These are phyloP conservation scores for Cytospora chrysosperma DNA, from an alignment of 2,329 filamentous ascomycete genomes.

Conservation along the genomic window DNA sequence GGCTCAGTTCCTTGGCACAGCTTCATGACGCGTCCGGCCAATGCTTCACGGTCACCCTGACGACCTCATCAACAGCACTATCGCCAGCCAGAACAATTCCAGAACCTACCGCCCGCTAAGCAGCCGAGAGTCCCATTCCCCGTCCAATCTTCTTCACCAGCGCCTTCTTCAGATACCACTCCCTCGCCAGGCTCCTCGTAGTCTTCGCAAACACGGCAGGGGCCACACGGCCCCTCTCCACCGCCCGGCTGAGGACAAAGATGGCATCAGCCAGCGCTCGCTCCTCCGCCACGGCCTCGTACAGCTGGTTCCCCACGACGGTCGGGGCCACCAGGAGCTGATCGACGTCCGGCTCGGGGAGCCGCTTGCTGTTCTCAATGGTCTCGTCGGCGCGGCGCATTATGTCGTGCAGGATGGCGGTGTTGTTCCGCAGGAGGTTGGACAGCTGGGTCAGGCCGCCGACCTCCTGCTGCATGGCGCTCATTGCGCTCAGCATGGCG, in stretches of 20 bases:
- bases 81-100: neutral
- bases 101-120: constrained; percentile 2
- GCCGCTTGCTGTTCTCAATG: constrained; percentile 68
- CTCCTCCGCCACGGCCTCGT: constrained; percentile 85
- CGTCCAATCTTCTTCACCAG: constrained; percentile 73
- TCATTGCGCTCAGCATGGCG: constrained; percentile 70
- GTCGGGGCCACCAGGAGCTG: constrained; percentile 91
- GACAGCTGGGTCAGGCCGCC: constrained; percentile 69
- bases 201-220: constrained; percentile 76
- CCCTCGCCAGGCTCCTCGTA: constrained; percentile 70
- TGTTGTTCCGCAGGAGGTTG: constrained; percentile 71
- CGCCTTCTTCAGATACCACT: constrained; percentile 83
- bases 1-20: too few relatives aligned
- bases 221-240: constrained; percentile 70
- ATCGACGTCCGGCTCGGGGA: constrained; percentile 75
- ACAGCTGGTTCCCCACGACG: constrained; percentile 89
- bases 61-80: neutral
- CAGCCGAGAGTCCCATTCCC: constrained; percentile 64
- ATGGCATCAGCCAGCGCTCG: constrained; percentile 82
- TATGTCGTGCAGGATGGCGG: constrained; percentile 72
- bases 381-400: constrained; percentile 76
- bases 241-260: constrained; percentile 73
- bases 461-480: constrained; percentile 71
- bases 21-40: neutral
- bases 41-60: neutral